Evolutionary conservation across 2,329 filamentous ascomycete species (phyloP).

Genomic region (Stromatinia cepivora): DNA sequence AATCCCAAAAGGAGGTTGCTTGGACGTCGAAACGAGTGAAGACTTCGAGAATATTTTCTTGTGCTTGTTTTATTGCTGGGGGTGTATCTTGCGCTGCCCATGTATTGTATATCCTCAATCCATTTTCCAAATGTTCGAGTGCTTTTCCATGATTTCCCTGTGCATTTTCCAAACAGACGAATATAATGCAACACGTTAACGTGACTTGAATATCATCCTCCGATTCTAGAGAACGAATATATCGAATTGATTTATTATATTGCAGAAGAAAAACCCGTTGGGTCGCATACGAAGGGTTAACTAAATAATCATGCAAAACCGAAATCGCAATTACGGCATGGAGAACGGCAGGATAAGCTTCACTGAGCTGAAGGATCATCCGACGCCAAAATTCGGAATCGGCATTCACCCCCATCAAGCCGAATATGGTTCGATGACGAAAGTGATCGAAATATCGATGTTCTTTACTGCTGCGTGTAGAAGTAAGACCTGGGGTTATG

Average conservation of each 20-base stretch:
- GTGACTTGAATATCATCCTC: conserved; percentile 22
- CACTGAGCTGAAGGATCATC: conserved; percentile 26
- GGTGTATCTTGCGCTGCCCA: conserved; percentile 19
- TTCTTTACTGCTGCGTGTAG: conserved; percentile 24
- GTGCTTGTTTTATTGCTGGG: conserved; percentile 12
- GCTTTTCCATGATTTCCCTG: conserved; percentile 27
- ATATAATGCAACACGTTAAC: conserved; percentile 30
- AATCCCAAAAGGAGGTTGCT: conserved; percentile 28
- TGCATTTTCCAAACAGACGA: conserved; percentile 31
- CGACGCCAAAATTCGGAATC: conserved; percentile 28
- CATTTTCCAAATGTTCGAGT: conserved; percentile 27
- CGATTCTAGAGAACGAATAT: conserved; percentile 16
- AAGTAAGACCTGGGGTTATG: neutral
- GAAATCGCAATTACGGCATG: conserved; percentile 28
- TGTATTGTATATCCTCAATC: conserved; percentile 26
- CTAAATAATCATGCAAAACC: conserved; percentile 23
- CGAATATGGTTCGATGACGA: conserved; percentile 20
- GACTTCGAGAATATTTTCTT: conserved; percentile 20
- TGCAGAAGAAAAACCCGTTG: conserved; percentile 10
- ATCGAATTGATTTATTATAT: conserved; percentile 24
- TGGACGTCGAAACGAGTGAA: conserved; percentile 29
- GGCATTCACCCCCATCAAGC: conserved; percentile 24
- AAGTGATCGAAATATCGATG: conserved; percentile 29
- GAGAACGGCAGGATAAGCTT: conserved; percentile 26
- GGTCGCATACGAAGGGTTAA: neutral